Evolutionary conservation across 2,329 filamentous ascomycete genomes (phyloP), one percentile per base, ranked within the genome.

Genomic region (Orbilia blumenaviensis): DNA sequence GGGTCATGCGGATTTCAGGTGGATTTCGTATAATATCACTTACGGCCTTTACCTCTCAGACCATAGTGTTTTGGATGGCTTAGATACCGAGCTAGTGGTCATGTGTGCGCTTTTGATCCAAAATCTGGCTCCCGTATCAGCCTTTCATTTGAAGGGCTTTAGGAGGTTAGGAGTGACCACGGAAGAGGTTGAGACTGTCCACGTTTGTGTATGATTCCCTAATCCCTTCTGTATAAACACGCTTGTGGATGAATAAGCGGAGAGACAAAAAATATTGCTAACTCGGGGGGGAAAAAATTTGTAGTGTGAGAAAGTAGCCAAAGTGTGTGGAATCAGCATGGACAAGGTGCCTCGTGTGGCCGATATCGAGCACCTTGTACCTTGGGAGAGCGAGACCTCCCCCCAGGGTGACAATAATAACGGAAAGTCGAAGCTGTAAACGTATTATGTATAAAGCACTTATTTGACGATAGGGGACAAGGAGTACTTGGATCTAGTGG

Each of bases 31-130:
- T 16, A 82, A 88, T 63, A 88, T 89, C 71, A 88, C 86, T 0
- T 89, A 89, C 73, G 87, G 88, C 0, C 82, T 89, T 9, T 89
- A 86, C 78, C 84, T 89, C 0, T 86, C 85, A 8, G 87, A 89
- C 80, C 85, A 87, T 25, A 84, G 83, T 77, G 85, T 89, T 8
- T 81, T 89, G 2, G 85, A 85, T 16, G 85, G 86, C 8, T 72
- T 87, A 2, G 87, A 88, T 54, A 88, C 87, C 0, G 85, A 89
- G 78, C 81, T 89, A 7, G 84, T 87, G 0, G 86, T 87, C 0
- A 81, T 88, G 2, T 81, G 84, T 2, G 86, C 84, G 0, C 88
- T 89, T 67, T 87, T 88, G 85, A 86, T 86, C 4, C 87, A 89
- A 79, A 88, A 89, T 69, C 79, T 89, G 16, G 81, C 81, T 0